A percentile compares a stretch with the other conserved stretches of the same genome.
These are phyloP conservation scores for Pseudonectria foliicola DNA, from an alignment of 2,329 filamentous ascomycete genomes.

Conservation along the genomic window DNA sequence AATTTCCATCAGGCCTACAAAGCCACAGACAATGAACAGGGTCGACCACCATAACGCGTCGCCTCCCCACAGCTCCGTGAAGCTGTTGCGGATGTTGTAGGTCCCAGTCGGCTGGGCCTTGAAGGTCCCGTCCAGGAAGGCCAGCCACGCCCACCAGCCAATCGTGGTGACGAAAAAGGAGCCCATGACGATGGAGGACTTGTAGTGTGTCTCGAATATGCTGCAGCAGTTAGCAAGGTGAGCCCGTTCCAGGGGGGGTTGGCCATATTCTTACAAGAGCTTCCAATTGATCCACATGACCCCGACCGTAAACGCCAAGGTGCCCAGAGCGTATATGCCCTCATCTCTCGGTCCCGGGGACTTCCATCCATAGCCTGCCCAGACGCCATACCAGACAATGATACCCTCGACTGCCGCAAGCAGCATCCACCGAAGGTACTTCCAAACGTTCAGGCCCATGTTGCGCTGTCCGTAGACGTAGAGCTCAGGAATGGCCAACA, in stretches of 20 bases:
- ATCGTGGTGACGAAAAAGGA: constrained; percentile 51
- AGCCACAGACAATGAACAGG: constrained; percentile 54
- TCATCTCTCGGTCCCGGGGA: constrained; percentile 51
- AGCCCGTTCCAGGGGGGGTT: neutral
- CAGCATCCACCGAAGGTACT: constrained; percentile 73
- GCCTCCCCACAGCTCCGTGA: constrained; percentile 58
- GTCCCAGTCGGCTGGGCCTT: constrained; percentile 35
- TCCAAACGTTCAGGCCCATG: constrained; percentile 63
- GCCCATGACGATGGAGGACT: constrained; percentile 55
- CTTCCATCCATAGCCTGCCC: constrained; percentile 44
- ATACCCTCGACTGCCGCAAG: constrained; percentile 67
- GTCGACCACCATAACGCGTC: constrained; percentile 70
- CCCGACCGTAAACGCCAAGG: constrained; percentile 62
- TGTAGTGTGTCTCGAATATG: constrained; percentile 72
- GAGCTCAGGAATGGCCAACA: constrained; percentile 87
- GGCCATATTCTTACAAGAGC: constrained; percentile 52
- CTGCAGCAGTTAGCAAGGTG: constrained; percentile 25
- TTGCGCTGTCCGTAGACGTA: constrained; percentile 75
- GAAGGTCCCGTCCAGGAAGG: constrained; percentile 62
- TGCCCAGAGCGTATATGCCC: constrained; percentile 66
- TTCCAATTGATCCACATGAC: constrained; percentile 70
- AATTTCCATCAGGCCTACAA: constrained; percentile 59
- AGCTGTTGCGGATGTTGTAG: constrained; percentile 64
- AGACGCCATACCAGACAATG: constrained; percentile 61
- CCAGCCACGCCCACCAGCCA: constrained; percentile 70